phyloP scores from a whole-genome alignment of 192 early-diverging fungal genomes.

The Phlyctochytrium planicorne region DNA sequence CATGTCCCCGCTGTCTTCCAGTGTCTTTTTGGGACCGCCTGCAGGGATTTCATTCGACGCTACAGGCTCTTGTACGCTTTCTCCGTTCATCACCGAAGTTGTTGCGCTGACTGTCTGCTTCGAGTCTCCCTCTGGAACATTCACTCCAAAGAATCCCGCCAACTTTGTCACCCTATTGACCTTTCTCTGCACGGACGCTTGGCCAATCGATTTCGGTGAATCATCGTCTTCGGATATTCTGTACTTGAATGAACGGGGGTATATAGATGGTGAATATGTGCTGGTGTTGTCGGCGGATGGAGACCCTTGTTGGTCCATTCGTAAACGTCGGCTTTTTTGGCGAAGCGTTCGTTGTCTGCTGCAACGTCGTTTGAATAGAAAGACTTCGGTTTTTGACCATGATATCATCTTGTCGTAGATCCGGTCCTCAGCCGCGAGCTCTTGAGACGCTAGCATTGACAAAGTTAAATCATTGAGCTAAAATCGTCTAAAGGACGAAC shows the following conservation, averaged over 20 bases:
- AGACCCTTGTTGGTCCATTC: not conserved
- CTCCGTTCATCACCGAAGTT: too few species aligned
- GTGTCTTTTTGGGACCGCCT: not conserved
- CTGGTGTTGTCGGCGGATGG: not conserved
- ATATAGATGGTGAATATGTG: not conserved
- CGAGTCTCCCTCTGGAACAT: not conserved
- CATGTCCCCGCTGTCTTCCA: not conserved
- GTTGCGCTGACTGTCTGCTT: too few species aligned
- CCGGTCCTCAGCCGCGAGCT: conserved; percentile 27
- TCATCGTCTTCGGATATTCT: conserved; percentile 2
- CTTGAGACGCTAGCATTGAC: conserved; percentile 7
- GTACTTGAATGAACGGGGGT: not conserved
- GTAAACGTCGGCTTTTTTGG: not conserved
- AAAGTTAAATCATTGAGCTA: not conserved
- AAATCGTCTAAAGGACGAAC: not conserved
- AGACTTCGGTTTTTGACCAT: conserved; percentile 37
- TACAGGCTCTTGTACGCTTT: not conserved
- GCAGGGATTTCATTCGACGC: not conserved
- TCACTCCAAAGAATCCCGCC: conserved; percentile 3
- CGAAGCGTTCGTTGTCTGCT: not conserved
- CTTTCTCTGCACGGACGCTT: not conserved
- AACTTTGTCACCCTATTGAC: conserved; percentile 1
- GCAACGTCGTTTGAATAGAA: conserved; percentile 39
- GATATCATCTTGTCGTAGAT: conserved; percentile 36
- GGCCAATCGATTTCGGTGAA: too few species aligned